phyloP scores from a whole-genome alignment of 331 rosid species.

The Malus hybrid region DNA sequence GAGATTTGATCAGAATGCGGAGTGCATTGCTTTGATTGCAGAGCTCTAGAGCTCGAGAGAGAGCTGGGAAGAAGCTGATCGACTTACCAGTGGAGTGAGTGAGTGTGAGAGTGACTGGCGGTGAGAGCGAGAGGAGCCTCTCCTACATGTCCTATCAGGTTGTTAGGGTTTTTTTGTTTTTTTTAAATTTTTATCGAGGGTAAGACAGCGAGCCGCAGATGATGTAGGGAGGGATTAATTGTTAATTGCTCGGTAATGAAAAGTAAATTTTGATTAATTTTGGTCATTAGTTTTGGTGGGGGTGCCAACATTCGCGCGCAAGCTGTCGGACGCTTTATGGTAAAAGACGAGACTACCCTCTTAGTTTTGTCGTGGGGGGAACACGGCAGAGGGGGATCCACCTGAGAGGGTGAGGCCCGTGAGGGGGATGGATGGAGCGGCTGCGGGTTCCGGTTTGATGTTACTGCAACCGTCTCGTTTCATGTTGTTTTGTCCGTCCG shows the following conservation, averaged over 20 bases:
- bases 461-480: too few relatives aligned
- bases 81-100: background rate
- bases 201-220: conserved; percentile 34
- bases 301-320: conserved; percentile 8
- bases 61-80: background rate
- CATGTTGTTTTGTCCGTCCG: too few relatives aligned
- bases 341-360: background rate
- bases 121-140: background rate
- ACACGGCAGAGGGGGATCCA: background rate
- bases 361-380: background rate
- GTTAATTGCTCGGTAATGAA: background rate
- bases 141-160: background rate
- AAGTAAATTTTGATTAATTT: background rate
- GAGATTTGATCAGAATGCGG: conserved; percentile 28
- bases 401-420: too few relatives aligned
- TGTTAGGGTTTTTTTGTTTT: conserved; percentile 42
- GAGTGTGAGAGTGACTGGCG: background rate
- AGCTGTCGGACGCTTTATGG: background rate
- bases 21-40: conserved; percentile 16
- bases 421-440: too few relatives aligned
- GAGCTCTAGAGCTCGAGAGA: conserved; percentile 2
- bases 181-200: background rate
- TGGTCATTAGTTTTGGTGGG: background rate
- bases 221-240: conserved; percentile 30
- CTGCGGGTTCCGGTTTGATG: too few relatives aligned